A percentile compares a stretch with the other conserved stretches of the same genome.
Conservation (phyloP, 345 rosid genomes). For the Populus pruinosa region DNA sequence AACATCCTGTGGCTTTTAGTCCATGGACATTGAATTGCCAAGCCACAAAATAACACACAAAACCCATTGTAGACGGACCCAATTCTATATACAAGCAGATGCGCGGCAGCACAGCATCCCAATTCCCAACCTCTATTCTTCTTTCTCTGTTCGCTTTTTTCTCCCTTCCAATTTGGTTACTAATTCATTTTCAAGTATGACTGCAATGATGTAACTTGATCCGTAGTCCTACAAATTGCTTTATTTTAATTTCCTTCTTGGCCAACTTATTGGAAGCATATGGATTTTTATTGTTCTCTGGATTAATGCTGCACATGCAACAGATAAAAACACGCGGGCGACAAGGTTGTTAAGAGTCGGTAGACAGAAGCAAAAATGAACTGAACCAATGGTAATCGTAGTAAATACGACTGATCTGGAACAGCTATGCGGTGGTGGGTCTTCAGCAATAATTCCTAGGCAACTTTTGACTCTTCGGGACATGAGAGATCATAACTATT, state of each 20-base stretch:
- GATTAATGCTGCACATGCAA: neutral
- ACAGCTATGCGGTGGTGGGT: neutral
- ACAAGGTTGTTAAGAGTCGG: neutral
- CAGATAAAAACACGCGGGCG: neutral
- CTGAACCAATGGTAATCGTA: neutral
- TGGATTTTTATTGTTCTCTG: neutral
- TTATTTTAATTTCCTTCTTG: neutral
- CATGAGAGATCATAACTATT: neutral
- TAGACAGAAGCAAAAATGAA: neutral
- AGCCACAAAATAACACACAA: neutral
- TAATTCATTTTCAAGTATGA: neutral
- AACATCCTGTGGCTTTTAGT: neutral
- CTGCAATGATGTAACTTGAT: neutral
- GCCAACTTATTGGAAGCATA: neutral
- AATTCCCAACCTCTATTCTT: neutral
- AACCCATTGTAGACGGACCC: neutral
- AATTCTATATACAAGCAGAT: neutral
- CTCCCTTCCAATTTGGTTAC: neutral
- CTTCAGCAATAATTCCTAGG: conserved; percentile 4
- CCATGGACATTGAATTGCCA: neutral
- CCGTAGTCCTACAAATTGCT: neutral
- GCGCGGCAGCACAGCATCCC: too few relatives aligned
- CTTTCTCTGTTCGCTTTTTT: neutral
- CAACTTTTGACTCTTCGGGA: neutral
- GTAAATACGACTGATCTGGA: neutral